Evolutionary conservation across 768 basidiomycete genomes (phyloP).

Genomic region (Postia placenta): DNA sequence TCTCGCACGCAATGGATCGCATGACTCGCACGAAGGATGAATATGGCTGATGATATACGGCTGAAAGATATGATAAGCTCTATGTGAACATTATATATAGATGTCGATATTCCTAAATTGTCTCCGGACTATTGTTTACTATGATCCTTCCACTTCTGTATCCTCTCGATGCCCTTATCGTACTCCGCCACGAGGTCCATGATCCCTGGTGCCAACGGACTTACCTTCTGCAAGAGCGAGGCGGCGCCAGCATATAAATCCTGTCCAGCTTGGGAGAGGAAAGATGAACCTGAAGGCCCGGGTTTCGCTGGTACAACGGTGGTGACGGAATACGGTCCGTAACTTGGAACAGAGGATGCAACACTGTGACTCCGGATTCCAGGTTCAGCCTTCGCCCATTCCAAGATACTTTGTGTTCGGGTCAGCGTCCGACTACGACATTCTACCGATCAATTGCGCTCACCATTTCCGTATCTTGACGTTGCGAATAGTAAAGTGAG

Average conservation of each 20-base stretch:
- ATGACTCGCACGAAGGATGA: background rate
- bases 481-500: constrained; percentile 39
- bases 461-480: constrained; percentile 38
- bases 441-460: constrained; percentile 10
- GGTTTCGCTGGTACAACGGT: too few species aligned
- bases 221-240: background rate
- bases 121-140: background rate
- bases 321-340: too few species aligned
- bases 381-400: constrained; percentile 28
- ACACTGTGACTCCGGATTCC: constrained; percentile 21
- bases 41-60: too few species aligned
- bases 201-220: background rate
- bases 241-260: background rate
- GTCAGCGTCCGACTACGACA: background rate
- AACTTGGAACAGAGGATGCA: too few species aligned
- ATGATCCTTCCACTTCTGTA: constrained; percentile 22
- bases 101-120: too few species aligned
- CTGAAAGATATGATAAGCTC: too few species aligned
- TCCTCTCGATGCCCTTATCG: constrained; percentile 30
- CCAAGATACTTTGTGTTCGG: constrained; percentile 22
- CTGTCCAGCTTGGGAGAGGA: background rate
- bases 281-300: background rate
- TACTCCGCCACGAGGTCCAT: constrained; percentile 20
- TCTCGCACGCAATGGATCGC: background rate
- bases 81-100: background rate